These are phyloP conservation scores for Metarhizium brunneum DNA, from an alignment of 2,329 filamentous ascomycete genomes.

Conservation along the genomic window DNA sequence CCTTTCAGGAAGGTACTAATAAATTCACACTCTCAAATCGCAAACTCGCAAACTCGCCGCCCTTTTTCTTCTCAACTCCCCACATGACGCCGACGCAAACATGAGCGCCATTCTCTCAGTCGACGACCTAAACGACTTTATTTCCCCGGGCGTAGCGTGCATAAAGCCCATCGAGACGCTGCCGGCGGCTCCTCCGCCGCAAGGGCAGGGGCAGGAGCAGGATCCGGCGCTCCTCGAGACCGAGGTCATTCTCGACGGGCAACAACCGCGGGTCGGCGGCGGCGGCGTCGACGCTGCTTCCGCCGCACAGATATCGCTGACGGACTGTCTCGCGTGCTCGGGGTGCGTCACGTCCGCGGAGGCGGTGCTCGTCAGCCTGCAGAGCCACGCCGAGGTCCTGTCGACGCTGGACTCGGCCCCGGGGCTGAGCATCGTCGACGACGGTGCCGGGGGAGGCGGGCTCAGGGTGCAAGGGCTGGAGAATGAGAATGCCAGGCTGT, in stretches of 20 bases:
- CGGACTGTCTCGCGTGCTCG: conserved; percentile 94
- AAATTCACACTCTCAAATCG: not conserved
- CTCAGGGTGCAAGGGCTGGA: conserved; percentile 42
- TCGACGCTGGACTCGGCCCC: conserved; percentile 64
- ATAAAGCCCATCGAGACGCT: conserved; percentile 96
- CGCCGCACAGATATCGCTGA: conserved; percentile 88
- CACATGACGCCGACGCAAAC: conserved; percentile 9
- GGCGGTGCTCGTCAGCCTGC: conserved; percentile 88
- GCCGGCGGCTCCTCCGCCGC: conserved; percentile 39
- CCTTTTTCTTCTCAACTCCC: not conserved
- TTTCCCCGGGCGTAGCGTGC: conserved; percentile 92
- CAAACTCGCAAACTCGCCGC: not conserved
- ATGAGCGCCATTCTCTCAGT: conserved; percentile 98
- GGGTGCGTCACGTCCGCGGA: conserved; percentile 97
- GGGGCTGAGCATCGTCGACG: conserved; percentile 28
- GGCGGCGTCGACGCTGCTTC: conserved; percentile 32
- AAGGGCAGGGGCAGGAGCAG: not conserved
- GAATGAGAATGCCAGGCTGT: conserved; percentile 59
- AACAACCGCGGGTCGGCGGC: conserved; percentile 43
- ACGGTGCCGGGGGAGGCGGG: conserved; percentile 16
- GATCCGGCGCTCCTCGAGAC: conserved; percentile 36
- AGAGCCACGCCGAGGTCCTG: conserved; percentile 88
- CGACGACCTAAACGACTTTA: conserved; percentile 98
- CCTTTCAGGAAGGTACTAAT: no score
- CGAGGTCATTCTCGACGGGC: conserved; percentile 91